These are phyloP conservation scores for Termitomyces sp. DNA, from an alignment of 768 basidiomycete genomes.

Conservation along the genomic window DNA sequence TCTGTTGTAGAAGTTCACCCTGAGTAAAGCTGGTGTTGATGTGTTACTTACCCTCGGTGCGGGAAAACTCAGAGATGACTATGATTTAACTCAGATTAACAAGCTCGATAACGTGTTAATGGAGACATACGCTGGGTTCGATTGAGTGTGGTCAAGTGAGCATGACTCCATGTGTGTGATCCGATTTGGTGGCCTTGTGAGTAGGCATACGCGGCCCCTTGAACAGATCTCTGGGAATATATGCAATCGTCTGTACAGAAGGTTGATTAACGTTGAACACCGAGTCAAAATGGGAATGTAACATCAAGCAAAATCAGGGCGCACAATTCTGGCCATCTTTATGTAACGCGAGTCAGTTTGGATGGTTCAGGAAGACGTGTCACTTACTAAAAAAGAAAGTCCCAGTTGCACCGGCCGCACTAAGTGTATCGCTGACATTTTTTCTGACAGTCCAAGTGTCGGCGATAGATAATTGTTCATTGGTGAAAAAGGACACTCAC, in stretches of 20 bases:
- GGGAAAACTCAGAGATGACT: conserved; percentile 29
- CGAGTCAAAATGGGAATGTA: not conserved
- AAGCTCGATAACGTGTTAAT: not conserved
- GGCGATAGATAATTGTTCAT: not conserved
- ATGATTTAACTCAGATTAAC: not conserved
- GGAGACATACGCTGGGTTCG: not conserved
- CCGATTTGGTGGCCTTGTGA: conserved; percentile 39
- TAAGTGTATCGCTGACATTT: conserved; percentile 23
- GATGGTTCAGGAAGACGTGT: not conserved
- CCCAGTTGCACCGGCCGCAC: conserved; percentile 19
- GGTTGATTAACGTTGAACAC: not conserved
- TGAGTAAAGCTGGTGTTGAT: not conserved
- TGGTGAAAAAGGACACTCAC: conserved; percentile 16
- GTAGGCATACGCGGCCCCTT: conserved; percentile 30
- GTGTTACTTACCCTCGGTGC: conserved; percentile 23
- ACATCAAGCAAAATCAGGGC: not conserved
- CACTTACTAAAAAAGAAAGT: conserved; percentile 7
- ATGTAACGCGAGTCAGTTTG: not conserved
- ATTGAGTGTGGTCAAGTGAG: conserved; percentile 27
- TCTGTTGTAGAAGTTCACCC: conserved; percentile 15
- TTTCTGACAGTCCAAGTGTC: conserved; percentile 18
- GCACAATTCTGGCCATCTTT: conserved; percentile 15
- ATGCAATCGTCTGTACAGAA: conserved; percentile 32
- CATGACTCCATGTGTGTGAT: conserved; percentile 46
- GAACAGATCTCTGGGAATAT: conserved; percentile 23